Evolutionary conservation across 2,329 filamentous ascomycete genomes (phyloP), one percentile per base, ranked within the genome.

Genomic region (Beauveria brongniartii): DNA sequence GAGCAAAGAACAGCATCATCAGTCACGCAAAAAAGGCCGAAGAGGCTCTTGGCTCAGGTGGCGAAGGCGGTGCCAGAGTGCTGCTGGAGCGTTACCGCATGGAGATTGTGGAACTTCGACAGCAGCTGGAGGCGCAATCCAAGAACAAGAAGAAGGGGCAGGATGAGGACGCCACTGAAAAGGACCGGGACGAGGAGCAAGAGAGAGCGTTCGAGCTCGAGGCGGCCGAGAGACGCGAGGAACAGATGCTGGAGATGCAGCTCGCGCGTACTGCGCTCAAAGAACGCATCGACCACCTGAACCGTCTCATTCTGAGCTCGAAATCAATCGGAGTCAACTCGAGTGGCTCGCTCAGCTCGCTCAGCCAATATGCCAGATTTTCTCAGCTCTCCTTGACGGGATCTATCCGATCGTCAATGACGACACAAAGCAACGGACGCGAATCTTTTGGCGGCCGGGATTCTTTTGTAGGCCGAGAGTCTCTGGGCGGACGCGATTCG

Each of bases 161-260:
- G 50, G 82, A 83, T 52, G 63, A 60, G 9, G 61, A 63, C 8
- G 50, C 85, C 50, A 5, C 26, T 14, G 84, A 88, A 58, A 81
- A 80, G 61, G 75, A 78, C 26, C 84, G 82, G 55, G 82, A 88
- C 63, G 84, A 86, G 54, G 84, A 90, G 68, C 85, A 90, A 66
- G 90, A 94, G 69, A 83, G 87, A 66, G 86, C 80, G 46, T 81
- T 87, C 20, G 87, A 94, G 71, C 85, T 88, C 67, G 91, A 97
- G 74, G 89, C 90, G 8, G 87, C 92, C 66, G 84, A 91, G 66
- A 86, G 92, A 44, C 94, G 97, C 67, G 92, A 97, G 71, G 94
- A 97, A 76, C 94, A 99, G 73, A 93, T 99, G 83, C 81, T 99
- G 59, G 94, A 99, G 74, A 97, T 99, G 90, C 94, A 99, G 72